Conservation (phyloP, 805 yeast genomes). For the Candida dendrica region DNA sequence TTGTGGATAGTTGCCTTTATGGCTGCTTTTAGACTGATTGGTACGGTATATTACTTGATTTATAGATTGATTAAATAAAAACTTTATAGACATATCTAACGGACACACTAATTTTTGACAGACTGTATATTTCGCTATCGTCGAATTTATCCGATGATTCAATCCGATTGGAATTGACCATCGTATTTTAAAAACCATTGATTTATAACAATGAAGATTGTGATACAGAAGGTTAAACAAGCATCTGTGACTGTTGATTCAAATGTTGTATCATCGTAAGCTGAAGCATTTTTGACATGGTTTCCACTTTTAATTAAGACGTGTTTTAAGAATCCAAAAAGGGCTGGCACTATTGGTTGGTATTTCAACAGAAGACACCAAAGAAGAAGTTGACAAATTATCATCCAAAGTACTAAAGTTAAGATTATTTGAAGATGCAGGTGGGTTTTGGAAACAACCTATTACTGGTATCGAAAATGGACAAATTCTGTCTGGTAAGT, state of each 20-base stretch:
- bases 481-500: constrained; percentile 57
- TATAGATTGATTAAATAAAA: constrained; percentile 22
- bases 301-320: neutral
- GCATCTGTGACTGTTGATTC: constrained; percentile 86
- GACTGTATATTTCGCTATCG: no score
- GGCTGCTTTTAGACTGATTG: constrained; percentile 77
- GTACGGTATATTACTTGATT: constrained; percentile 56
- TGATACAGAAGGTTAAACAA: constrained; percentile 79
- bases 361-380: constrained; percentile 68
- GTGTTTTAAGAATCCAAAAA: constrained; percentile 37
- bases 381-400: constrained; percentile 62
- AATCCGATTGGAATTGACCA: no score
- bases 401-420: constrained; percentile 60
- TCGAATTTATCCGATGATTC: neutral
- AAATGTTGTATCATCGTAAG: constrained; percentile 56
- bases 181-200: no score
- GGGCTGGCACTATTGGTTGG: constrained; percentile 86
- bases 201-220: constrained; percentile 65
- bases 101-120: no score
- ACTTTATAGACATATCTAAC: no score
- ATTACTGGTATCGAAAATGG: constrained; percentile 54
- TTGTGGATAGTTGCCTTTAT: constrained; percentile 90
- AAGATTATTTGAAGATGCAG: constrained; percentile 68
- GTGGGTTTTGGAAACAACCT: constrained; percentile 71
- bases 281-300: neutral